Evolutionary conservation across 345 rosid genomes (phyloP).

Genomic region (Gossypium longicalyx): DNA sequence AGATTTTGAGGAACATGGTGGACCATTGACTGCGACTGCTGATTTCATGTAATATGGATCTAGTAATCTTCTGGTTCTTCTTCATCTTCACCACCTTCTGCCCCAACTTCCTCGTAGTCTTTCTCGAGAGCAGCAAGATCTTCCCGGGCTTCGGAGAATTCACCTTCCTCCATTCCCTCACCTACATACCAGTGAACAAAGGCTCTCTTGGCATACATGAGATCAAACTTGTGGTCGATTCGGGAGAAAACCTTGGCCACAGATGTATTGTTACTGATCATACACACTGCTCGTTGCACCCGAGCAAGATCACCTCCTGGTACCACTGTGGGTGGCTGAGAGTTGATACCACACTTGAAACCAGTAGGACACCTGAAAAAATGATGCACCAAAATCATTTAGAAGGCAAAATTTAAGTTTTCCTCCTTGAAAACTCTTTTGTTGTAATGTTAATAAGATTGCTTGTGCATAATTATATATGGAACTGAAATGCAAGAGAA

Average conservation of each 20-base stretch:
- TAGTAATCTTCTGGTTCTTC: conserved; percentile 54
- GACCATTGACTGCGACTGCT: neutral
- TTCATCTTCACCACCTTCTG: conserved; percentile 55
- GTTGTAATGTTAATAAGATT: neutral
- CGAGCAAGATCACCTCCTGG: conserved; percentile 72
- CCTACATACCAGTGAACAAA: conserved; percentile 92
- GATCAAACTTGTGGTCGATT: conserved; percentile 74
- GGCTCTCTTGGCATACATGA: conserved; percentile 83
- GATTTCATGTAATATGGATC: conserved; percentile 2
- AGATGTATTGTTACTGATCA: conserved; percentile 88
- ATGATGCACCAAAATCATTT: neutral
- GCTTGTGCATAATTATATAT: neutral
- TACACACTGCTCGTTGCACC: conserved; percentile 80
- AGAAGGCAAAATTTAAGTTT: neutral
- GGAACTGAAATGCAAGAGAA: neutral
- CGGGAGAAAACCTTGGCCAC: conserved; percentile 76
- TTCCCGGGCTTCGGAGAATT: conserved; percentile 86
- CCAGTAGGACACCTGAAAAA: conserved; percentile 77
- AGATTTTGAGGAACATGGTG: conserved; percentile 8
- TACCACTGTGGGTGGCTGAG: conserved; percentile 77
- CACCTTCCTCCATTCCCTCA: conserved; percentile 92
- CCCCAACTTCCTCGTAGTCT: conserved; percentile 85
- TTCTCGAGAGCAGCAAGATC: conserved; percentile 87
- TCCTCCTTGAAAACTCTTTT: neutral
- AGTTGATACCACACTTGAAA: conserved; percentile 81